phyloP scores from a whole-genome alignment of 129 eudicot species.

The Logfia minima region DNA sequence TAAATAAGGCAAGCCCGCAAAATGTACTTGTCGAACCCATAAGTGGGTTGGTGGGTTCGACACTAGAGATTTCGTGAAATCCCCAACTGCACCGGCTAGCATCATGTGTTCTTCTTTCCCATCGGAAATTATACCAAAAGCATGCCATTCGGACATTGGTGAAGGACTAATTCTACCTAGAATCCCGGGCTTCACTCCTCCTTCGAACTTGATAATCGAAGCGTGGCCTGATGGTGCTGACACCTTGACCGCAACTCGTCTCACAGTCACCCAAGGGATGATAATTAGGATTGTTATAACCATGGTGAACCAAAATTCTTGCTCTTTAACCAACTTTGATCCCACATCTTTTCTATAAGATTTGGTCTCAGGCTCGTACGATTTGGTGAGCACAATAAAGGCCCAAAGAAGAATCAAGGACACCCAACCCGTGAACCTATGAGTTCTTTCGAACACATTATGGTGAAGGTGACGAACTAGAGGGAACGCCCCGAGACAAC shows the following conservation, averaged over 20 bases:
- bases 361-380: conserved; percentile 46
- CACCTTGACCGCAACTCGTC: conserved; percentile 54
- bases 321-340: conserved; percentile 35
- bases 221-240: conserved; percentile 72
- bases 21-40: conserved; percentile 76
- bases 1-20: conserved; percentile 65
- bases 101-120: conserved; percentile 74
- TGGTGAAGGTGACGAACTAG: conserved; percentile 78
- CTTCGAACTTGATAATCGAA: conserved; percentile 60
- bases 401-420: conserved; percentile 61
- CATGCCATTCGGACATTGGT: conserved; percentile 80
- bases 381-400: conserved; percentile 46
- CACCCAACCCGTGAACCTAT: conserved; percentile 64
- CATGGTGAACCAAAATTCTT: conserved; percentile 64
- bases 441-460: conserved; percentile 69
- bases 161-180: conserved; percentile 81
- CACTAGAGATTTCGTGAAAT: conserved; percentile 62
- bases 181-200: conserved; percentile 67
- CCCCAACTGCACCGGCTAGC: conserved; percentile 84
- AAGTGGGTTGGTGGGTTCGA: conserved; percentile 65
- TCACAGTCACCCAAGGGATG: conserved; percentile 66
- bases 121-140: conserved; percentile 69
- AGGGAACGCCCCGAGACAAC: conserved; percentile 62
- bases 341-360: conserved; percentile 42
- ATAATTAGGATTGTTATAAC: conserved; percentile 48